Evolutionary conservation across 2,329 filamentous ascomycete species (phyloP).

Genomic region (Penicillium sclerotiorum): DNA sequence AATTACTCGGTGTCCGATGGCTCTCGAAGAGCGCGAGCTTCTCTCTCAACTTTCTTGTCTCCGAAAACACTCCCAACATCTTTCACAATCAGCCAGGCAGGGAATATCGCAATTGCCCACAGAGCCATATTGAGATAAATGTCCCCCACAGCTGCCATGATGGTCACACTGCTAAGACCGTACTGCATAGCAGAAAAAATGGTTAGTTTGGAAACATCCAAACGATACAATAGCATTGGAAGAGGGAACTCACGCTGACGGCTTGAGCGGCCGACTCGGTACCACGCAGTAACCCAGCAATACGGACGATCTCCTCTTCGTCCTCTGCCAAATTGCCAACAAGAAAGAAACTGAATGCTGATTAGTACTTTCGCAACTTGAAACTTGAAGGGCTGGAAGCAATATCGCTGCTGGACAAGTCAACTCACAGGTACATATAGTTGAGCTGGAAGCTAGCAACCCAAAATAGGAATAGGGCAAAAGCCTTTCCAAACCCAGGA

Average conservation of each 20-base stretch:
- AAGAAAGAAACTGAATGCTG: conserved; percentile 63
- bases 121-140: conserved; percentile 72
- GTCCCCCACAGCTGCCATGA: conserved; percentile 67
- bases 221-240: not conserved
- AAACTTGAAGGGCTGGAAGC: not conserved
- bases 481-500: conserved; percentile 65
- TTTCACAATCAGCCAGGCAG: conserved; percentile 68
- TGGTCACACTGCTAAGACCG: conserved; percentile 62
- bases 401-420: not conserved
- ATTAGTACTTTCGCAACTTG: conserved; percentile 2
- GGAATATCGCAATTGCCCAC: conserved; percentile 65
- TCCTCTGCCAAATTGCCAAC: conserved; percentile 65
- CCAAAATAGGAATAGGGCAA: conserved; percentile 69
- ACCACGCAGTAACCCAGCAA: conserved; percentile 67
- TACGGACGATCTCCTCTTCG: conserved; percentile 67
- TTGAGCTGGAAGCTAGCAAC: conserved; percentile 71
- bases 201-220: conserved; percentile 2
- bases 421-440: conserved; percentile 67
- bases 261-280: conserved; percentile 75
- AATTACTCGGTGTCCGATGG: conserved; percentile 1
- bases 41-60: conserved; percentile 34
- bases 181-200: conserved; percentile 47
- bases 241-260: conserved; percentile 54
- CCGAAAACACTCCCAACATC: conserved; percentile 51
- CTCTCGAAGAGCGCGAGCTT: conserved; percentile 9